phyloP scores from a whole-genome alignment of 805 yeast species.

The Tetrapisispora namnaoensis region DNA sequence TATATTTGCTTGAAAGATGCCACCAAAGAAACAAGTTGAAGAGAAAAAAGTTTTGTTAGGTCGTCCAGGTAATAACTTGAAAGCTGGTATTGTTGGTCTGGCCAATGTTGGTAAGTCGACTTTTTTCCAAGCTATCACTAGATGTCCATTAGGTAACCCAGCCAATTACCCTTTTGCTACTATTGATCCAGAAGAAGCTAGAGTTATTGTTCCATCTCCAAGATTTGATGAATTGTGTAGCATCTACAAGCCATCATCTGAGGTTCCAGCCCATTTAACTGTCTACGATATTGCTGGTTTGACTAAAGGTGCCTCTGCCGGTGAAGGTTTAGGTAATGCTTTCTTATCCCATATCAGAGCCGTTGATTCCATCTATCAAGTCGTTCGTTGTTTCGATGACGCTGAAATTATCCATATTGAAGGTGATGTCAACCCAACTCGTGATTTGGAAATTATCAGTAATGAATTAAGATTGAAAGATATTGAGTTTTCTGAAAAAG shows the following conservation, averaged over 20 bases:
- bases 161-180: constrained; percentile 80
- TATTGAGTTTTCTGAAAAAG: constrained; percentile 86
- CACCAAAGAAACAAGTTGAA: constrained; percentile 35
- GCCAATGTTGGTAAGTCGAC: constrained; percentile 78
- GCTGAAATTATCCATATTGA: constrained; percentile 96
- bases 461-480: constrained; percentile 93
- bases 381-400: constrained; percentile 94
- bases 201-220: constrained; percentile 86
- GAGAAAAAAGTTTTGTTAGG: constrained; percentile 67
- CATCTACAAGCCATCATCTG: constrained; percentile 72
- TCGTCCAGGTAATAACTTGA: constrained; percentile 57
- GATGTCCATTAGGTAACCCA: constrained; percentile 57
- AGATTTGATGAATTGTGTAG: constrained; percentile 70
- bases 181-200: constrained; percentile 96
- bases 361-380: constrained; percentile 96
- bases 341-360: constrained; percentile 94
- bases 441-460: constrained; percentile 85
- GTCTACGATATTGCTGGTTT: constrained; percentile 96
- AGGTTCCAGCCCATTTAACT: constrained; percentile 87
- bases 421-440: constrained; percentile 91
- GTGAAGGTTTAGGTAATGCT: constrained; percentile 97
- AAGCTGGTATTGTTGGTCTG: constrained; percentile 66
- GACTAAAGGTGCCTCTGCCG: constrained; percentile 92
- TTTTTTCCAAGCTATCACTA: constrained; percentile 73
- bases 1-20: no score